phyloP scores from a whole-genome alignment of 2,329 filamentous ascomycete genomes.

The Aspergillus pseudotamarii region DNA sequence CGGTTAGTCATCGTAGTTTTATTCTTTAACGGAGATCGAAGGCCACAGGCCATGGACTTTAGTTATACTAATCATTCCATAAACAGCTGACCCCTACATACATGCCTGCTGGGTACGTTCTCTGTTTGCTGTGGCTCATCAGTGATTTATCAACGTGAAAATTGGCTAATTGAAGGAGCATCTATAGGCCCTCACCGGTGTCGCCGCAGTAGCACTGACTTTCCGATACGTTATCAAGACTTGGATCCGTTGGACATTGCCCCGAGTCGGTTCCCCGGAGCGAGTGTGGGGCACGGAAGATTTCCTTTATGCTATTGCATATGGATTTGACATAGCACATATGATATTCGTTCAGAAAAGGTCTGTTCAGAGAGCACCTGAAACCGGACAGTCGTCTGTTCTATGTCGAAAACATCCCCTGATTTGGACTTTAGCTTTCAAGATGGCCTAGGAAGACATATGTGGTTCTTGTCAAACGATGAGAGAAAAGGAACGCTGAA shows the following conservation, averaged over 20 bases:
- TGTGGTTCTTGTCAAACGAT: not conserved
- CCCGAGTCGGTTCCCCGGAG: not conserved
- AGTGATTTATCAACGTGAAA: not conserved
- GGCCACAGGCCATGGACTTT: too few species aligned
- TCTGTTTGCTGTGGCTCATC: not conserved
- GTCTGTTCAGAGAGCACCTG: not conserved
- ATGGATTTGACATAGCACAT: not conserved
- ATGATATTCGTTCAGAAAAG: not conserved
- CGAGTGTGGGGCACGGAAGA: not conserved
- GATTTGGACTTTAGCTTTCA: not conserved
- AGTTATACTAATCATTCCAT: not conserved
- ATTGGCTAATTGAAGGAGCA: not conserved
- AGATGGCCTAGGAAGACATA: not conserved
- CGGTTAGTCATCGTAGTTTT: not conserved
- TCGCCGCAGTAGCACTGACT: not conserved
- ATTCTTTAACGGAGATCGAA: not conserved
- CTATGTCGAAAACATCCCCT: not conserved
- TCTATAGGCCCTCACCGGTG: not conserved
- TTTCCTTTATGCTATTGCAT: not conserved
- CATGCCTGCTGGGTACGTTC: not conserved
- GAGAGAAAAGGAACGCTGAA: not conserved
- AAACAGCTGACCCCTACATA: not conserved
- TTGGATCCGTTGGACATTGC: not conserved
- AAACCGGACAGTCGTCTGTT: not conserved
- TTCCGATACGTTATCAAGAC: not conserved